Evolutionary conservation across 805 yeast genomes (phyloP).

Genomic region (Candida ulmi): DNA sequence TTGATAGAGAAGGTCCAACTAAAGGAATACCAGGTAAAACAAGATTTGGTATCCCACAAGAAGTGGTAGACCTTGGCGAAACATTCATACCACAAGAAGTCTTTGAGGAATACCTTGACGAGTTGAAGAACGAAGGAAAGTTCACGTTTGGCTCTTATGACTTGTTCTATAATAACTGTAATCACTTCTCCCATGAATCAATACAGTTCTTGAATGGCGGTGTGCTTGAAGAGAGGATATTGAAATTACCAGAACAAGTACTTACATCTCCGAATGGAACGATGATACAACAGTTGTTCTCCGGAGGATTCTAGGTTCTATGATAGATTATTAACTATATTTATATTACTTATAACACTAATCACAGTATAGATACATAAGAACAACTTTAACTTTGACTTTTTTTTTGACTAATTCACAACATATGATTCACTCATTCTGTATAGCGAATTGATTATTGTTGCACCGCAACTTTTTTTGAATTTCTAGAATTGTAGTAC

Average conservation of each 20-base stretch:
- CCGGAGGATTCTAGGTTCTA: constrained; percentile 11
- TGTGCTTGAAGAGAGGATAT: constrained; percentile 47
- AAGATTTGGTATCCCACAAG: constrained; percentile 53
- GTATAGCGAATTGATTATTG: too few species aligned
- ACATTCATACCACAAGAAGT: constrained; percentile 48
- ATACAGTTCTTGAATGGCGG: constrained; percentile 53
- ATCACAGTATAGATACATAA: too few species aligned
- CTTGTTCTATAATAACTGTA: constrained; percentile 59
- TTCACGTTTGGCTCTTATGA: constrained; percentile 41
- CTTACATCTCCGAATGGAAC: constrained; percentile 47
- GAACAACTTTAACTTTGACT: too few species aligned
- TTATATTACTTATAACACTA: too few species aligned
- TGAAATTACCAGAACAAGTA: constrained; percentile 47
- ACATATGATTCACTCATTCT: too few species aligned
- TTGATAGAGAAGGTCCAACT: constrained; percentile 52
- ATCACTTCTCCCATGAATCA: constrained; percentile 56
- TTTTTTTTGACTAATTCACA: too few species aligned
- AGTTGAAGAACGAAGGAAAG: constrained; percentile 39
- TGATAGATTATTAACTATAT: too few species aligned
- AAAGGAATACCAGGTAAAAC: constrained; percentile 42
- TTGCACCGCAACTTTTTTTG: too few species aligned
- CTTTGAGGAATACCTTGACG: constrained; percentile 46
- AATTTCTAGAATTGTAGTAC: too few species aligned
- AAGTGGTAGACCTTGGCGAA: constrained; percentile 47
- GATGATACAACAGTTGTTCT: constrained; percentile 33